A percentile compares a stretch with the other conserved stretches of the same genome.
Evolutionary conservation across 768 basidiomycete genomes (phyloP).

Genomic region (Suillus subaureus): DNA sequence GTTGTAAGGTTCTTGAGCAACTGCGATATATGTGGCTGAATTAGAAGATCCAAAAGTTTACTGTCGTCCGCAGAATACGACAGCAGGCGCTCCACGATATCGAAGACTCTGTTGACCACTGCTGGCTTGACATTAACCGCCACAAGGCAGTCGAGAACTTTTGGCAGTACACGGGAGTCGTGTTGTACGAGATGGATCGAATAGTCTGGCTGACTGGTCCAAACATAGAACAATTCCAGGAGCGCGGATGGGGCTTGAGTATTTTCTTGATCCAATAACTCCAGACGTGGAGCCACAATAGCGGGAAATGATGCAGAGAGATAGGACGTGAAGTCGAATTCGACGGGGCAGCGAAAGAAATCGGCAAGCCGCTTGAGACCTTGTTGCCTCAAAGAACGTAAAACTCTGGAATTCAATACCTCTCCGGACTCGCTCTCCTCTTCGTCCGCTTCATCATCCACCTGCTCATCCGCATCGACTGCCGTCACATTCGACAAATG

Average conservation of each 20-base stretch:
- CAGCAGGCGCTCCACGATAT: constrained; percentile 78
- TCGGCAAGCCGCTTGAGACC: constrained; percentile 86
- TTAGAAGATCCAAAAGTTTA: constrained; percentile 49
- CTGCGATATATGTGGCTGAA: constrained; percentile 70
- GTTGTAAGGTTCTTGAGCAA: constrained; percentile 73
- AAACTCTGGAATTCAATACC: constrained; percentile 36
- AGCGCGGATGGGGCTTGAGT: constrained; percentile 89
- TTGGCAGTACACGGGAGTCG: constrained; percentile 68
- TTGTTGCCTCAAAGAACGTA: constrained; percentile 73
- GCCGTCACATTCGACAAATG: constrained; percentile 39
- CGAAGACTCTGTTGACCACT: constrained; percentile 80
- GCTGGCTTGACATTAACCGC: constrained; percentile 85
- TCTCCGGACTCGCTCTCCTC: constrained; percentile 32
- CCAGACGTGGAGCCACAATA: constrained; percentile 83
- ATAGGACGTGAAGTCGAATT: constrained; percentile 77
- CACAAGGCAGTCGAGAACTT: constrained; percentile 79
- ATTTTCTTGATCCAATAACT: constrained; percentile 77
- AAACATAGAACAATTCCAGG: constrained; percentile 80
- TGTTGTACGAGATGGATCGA: constrained; percentile 68
- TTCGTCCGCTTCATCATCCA: constrained; percentile 40
- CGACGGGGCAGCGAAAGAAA: constrained; percentile 76
- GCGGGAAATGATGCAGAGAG: constrained; percentile 64
- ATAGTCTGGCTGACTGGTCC: constrained; percentile 63
- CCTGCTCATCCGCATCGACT: constrained; percentile 40
- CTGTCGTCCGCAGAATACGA: constrained; percentile 53